phyloP scores from a whole-genome alignment of 371 early-diverging fungal genomes.

The Mucor indicus region DNA sequence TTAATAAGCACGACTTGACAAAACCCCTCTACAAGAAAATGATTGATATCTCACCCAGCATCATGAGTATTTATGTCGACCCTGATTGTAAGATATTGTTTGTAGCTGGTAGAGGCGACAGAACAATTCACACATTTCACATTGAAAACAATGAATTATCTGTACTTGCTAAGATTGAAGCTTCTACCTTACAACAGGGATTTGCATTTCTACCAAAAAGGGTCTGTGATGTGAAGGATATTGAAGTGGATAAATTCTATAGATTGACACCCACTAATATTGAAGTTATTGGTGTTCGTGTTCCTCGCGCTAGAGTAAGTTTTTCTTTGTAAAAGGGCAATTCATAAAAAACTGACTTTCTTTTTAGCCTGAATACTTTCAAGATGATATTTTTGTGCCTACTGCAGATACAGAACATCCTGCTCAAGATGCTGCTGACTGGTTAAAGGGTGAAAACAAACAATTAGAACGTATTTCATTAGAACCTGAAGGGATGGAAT shows the following conservation, averaged over 20 bases:
- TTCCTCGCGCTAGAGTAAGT: slow-evolving; percentile 69
- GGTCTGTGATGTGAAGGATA: slow-evolving; percentile 55
- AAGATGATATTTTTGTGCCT: slow-evolving; percentile 80
- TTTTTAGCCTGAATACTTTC: slow-evolving; percentile 72
- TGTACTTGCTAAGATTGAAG: slow-evolving; percentile 62
- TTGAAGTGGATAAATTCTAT: slow-evolving; percentile 69
- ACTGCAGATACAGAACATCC: slow-evolving; percentile 58
- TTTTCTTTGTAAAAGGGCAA: background rate
- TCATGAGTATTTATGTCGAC: slow-evolving; percentile 70
- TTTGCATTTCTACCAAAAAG: slow-evolving; percentile 66
- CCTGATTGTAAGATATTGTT: slow-evolving; percentile 62
- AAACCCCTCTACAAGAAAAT: slow-evolving; percentile 34
- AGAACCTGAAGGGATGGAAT: slow-evolving; percentile 59
- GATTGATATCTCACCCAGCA: slow-evolving; percentile 75
- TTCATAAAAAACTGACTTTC: background rate
- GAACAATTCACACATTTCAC: slow-evolving; percentile 47
- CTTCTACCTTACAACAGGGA: slow-evolving; percentile 63
- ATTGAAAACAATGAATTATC: slow-evolving; percentile 21
- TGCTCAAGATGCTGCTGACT: slow-evolving; percentile 48
- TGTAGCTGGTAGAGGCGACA: slow-evolving; percentile 63
- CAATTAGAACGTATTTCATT: slow-evolving; percentile 37
- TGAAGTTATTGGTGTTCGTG: slow-evolving; percentile 67
- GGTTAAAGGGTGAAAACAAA: slow-evolving; percentile 49
- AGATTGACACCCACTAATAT: slow-evolving; percentile 65
- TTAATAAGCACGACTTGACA: slow-evolving; percentile 39